Evolutionary conservation across 2,329 filamentous ascomycete genomes (phyloP), one percentile per base, ranked within the genome.

Genomic region (Zasmidium citrigriseum): DNA sequence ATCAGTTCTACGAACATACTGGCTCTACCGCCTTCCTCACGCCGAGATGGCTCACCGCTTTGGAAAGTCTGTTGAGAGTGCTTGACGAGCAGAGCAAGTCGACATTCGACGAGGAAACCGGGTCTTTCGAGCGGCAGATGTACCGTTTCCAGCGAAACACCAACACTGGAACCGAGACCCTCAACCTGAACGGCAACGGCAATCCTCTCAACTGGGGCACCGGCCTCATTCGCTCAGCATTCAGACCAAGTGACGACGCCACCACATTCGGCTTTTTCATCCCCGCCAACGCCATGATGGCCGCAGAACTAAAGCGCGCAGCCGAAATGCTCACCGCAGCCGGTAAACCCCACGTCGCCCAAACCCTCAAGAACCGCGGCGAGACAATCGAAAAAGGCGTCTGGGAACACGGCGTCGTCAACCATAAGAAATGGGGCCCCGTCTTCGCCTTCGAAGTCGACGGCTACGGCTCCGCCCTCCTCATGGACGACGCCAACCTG

Each of bases 221-320:
- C 0, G 92, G 91, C 0, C 83, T 99, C 1, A 83, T 98, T 49
- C 86, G 95, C 58, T 96, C 91, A 44, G 93, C 95, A 0, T 99
- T 99, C 77, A 85, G 95, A 1, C 95, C 95, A 3, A 96, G 91
- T 63, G 95, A 99, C 68, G 95, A 99, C 73, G 91, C 95, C 2
- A 96, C 92, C 0, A 97, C 95, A 38, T 81, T 99, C 2, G 93
- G 93, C 46, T 99, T 91, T 79, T 91, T 96, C 72, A 96, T 99
- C 65, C 95, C 95, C 0, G 88, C 91, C 38, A 99, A 99, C 71
- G 95, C 95, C 22, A 93, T 96, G 88, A 96, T 99, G 83, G 88
- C 91, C 2, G 90, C 93, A 0, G 92, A 99, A 75, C 80, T 99
- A 23, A 85, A 87, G 63, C 87, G 90, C 45, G 87, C 90, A 0